A percentile compares a stretch with the other conserved stretches of the same genome.
Conservation (phyloP, 768 basidiomycete genomes). For the Rhizopogon salebrosus region DNA sequence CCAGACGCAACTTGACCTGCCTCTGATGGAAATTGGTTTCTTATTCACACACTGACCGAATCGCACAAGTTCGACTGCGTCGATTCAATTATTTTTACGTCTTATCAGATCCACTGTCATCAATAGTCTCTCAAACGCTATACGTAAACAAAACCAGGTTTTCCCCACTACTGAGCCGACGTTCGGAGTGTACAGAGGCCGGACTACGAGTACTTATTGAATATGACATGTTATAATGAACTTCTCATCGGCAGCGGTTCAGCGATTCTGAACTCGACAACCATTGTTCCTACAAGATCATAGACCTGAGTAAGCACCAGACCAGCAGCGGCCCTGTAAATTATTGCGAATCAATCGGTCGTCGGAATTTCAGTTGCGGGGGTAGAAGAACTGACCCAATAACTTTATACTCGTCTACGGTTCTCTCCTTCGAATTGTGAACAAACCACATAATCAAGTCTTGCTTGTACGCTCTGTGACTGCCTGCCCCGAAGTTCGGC, state of each 20-base stretch:
- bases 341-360: neutral
- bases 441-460: conserved; percentile 43
- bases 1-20: no score
- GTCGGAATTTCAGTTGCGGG: neutral
- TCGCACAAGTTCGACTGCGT: no score
- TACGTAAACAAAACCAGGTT: no score
- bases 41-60: no score
- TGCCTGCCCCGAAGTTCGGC: conserved; percentile 42
- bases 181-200: no score
- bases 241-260: neutral
- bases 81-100: no score
- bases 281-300: conserved; percentile 21
- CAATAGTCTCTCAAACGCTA: no score
- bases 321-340: conserved; percentile 11
- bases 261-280: conserved; percentile 19
- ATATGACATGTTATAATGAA: neutral
- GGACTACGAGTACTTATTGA: no score
- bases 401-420: conserved; percentile 33
- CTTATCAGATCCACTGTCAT: no score
- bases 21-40: no score
- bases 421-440: conserved; percentile 39
- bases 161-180: no score
- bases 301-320: conserved; percentile 19
- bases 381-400: conserved; percentile 21
- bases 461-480: conserved; percentile 34